Conservation (phyloP, 1,284 basidiomycete genomes). For the Laetiporus sulphureus region DNA sequence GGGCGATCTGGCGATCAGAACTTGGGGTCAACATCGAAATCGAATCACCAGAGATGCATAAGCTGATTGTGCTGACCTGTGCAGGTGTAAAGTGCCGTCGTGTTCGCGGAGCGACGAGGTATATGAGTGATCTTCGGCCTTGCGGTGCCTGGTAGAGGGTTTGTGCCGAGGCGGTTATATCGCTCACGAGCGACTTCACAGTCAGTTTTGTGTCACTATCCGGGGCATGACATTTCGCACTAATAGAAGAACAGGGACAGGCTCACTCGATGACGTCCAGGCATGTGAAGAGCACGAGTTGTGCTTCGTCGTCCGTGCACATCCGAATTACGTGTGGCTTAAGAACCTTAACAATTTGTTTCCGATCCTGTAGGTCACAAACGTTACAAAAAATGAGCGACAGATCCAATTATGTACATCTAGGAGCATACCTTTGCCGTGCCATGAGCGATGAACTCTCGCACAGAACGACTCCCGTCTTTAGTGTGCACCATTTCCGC, state of each 20-base stretch:
- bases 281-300: conserved; percentile 82
- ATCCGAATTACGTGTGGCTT: conserved; percentile 85
- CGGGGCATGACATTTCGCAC: not conserved
- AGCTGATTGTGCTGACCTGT: conserved; percentile 19
- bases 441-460: conserved; percentile 76
- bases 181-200: conserved; percentile 67
- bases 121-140: conserved; percentile 75
- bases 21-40: not conserved
- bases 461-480: conserved; percentile 80
- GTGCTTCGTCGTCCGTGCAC: conserved; percentile 81
- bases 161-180: conserved; percentile 50
- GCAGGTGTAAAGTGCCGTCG: conserved; percentile 80
- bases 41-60: no score
- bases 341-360: conserved; percentile 79
- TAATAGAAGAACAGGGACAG: not conserved
- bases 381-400: not conserved
- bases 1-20: conserved; percentile 39
- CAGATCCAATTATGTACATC: not conserved
- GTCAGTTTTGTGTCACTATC: conserved; percentile 81
- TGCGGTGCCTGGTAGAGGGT: conserved; percentile 49
- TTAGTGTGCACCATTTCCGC: conserved; percentile 91
- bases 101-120: conserved; percentile 74
- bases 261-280: conserved; percentile 81
- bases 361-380: conserved; percentile 58
- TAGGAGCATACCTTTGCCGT: conserved; percentile 58